These are phyloP conservation scores for Astrephomene gubernaculifera DNA, from an alignment of 139 green algal species.

Conservation along the genomic window DNA sequence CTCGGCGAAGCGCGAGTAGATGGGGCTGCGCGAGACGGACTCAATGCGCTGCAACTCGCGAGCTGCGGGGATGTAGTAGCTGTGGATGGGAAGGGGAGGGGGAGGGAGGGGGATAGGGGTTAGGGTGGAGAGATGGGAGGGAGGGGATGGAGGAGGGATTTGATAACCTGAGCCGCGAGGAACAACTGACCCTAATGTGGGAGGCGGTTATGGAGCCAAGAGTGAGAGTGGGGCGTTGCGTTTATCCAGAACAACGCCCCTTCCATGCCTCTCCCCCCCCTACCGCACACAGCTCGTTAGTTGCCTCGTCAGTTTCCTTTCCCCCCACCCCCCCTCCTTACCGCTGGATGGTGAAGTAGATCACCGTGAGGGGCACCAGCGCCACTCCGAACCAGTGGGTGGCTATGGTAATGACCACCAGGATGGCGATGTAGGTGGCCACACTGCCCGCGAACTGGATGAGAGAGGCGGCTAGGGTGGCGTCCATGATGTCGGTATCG, in stretches of 20 bases:
- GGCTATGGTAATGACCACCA: conserved; percentile 78
- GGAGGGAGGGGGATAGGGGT: neutral
- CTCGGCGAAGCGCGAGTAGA: conserved; percentile 85
- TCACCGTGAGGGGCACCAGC: conserved; percentile 73
- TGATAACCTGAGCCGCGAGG: too few relatives aligned
- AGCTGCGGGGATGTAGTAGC: conserved; percentile 84
- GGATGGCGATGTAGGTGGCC: conserved; percentile 69
- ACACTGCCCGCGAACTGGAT: conserved; percentile 63
- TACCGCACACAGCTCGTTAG: neutral
- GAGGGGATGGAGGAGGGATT: neutral
- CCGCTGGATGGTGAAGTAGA: conserved; percentile 83
- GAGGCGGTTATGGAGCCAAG: too few relatives aligned
- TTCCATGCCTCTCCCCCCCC: neutral
- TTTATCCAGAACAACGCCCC: too few relatives aligned
- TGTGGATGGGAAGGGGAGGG: conserved; percentile 11
- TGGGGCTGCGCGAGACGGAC: conserved; percentile 84
- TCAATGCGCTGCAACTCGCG: conserved; percentile 94
- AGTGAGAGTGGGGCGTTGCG: too few relatives aligned
- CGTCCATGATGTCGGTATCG: conserved; percentile 90
- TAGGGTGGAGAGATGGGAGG: neutral
- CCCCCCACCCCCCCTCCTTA: neutral
- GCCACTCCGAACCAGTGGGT: conserved; percentile 74
- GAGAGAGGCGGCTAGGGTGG: conserved; percentile 40
- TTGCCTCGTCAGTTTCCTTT: neutral
- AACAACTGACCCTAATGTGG: too few relatives aligned